Base-by-base conservation (phyloP, 805 yeast genomes). In the Maudiozyma barnettii region DNA sequence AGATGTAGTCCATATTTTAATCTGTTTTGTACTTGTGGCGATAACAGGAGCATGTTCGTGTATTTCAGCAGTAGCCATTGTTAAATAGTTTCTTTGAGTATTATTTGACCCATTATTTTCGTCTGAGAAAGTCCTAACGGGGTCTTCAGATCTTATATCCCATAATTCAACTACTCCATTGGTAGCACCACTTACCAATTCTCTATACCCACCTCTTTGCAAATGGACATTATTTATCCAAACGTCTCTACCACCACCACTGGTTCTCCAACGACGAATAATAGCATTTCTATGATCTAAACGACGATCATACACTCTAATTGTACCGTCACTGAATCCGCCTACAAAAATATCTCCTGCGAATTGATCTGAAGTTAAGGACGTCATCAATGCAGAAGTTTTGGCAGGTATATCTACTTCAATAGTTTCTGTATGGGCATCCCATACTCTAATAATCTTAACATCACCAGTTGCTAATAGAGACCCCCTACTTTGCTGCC, bases 41-140 rank as follows among this genome's bases (percentile, higher is more conserved):
- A 93, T 77, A 2, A 93, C 74, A 1, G 99, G 98, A 0, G 98
- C 99, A 67, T 93, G 99, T 58, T 93, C 99, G 66, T 93, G 99
- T 5, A 87, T 78, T 58, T 85, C 84, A 47, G 88, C 73, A 19
- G 87, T 75, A 7, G 93, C 77, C 75, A 78, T 65, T 2, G 64
- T 55, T 36, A 45, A 44, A 20, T 38, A 57, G 45, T 43, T 53
- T 43, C 45, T 51, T 26, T 43, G 50, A 33, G 30, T 51, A 33
- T 51, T 52, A 4, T 50, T 50, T 18, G 64, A 49, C 64, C 75
- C 54, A 9, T 50, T 57, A 31, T 50, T 70, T 52, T 66, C 71
- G n/a, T 84, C 84, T 20, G 68, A 70, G 67, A 82, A 87, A 1
- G 79, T 68, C 5, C 75, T 68, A 2, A 91, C 85, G 0, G 96